Percentiles rank a stretch among this genome's conserved stretches.
phyloP scores from a whole-genome alignment of 2,329 filamentous ascomycete species.

The Dothistroma septosporum region DNA sequence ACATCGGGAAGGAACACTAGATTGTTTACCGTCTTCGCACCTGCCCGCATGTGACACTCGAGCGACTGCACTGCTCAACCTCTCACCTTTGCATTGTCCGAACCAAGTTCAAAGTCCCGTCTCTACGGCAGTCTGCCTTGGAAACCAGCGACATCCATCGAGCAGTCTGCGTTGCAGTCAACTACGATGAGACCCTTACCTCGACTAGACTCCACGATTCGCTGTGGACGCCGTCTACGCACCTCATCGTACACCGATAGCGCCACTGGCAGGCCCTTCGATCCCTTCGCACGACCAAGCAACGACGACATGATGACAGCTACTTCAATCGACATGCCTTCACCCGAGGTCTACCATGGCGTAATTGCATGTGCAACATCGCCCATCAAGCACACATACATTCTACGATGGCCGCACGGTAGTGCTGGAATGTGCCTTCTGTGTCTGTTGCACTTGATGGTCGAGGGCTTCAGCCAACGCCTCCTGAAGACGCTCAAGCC shows the following conservation, averaged over 20 bases:
- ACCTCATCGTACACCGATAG: slow-evolving; percentile 12
- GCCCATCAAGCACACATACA: slow-evolving; percentile 5
- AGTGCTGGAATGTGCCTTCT: slow-evolving; percentile 2
- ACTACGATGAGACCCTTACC: slow-evolving; percentile 13
- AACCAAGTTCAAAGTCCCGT: slow-evolving; percentile 18
- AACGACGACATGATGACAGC: slow-evolving; percentile 1
- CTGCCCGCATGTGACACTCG: neutral
- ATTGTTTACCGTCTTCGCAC: neutral
- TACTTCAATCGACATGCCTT: slow-evolving; percentile 7
- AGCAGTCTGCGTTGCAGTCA: slow-evolving; percentile 9
- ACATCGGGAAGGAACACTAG: neutral
- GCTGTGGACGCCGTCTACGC: slow-evolving; percentile 13
- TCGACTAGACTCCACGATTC: slow-evolving; percentile 14
- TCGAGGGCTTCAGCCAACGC: slow-evolving; percentile 6
- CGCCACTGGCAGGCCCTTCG: slow-evolving; percentile 3
- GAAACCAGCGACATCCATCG: slow-evolving; percentile 6
- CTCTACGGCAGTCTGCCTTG: slow-evolving; percentile 9
- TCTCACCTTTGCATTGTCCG: slow-evolving; percentile 13
- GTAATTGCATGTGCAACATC: slow-evolving; percentile 5
- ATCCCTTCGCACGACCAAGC: slow-evolving; percentile 4
- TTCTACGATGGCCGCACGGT: neutral
- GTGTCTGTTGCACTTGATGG: neutral
- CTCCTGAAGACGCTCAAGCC: slow-evolving; percentile 8
- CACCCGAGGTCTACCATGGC: neutral
- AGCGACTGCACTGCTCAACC: slow-evolving; percentile 12